Base-by-base conservation (phyloP, 2,329 filamentous ascomycete species). In the Cercospora sojina region DNA sequence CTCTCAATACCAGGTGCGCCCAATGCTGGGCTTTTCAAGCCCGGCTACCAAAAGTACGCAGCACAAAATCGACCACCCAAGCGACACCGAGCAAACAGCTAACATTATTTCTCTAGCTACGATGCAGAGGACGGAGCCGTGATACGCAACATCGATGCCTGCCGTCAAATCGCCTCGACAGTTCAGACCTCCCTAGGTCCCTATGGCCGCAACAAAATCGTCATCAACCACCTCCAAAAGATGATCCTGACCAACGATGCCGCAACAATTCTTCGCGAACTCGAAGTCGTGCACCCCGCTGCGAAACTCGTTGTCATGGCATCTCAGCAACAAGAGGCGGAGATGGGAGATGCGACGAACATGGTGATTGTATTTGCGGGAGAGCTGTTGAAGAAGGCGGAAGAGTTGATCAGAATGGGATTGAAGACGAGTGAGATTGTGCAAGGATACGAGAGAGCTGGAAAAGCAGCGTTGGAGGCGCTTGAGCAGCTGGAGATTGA, bases 201-300 rank as follows among this genome's bases (percentile, higher is more conserved):
- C 67, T 97, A 97, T 82, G 95, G 95, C 77, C 91, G 95, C 81
- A 99, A 99, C 86, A 99, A 99, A 85, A 93, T 99, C 78, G 92
- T 99, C 83, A 98, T 99, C 86, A 99, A 99, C 85, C 96, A 99
- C 83, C 86, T 99, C 70, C 92, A 97, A 81, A 99, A 99, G 86
- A 97, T 99, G 95, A 96, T 97, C 75, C 86, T 99, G 71, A 99
- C 96, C 74, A 98, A 93, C 68, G 95, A 99, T 78, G 95, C 95
- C 71, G 95, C 95, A 72, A 98, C 95, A 51, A 99, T 99, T 78
- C 87, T 99, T 74, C 90, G 93, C 77, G 96, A 99, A 83, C 88
- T 99, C 80, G 95, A 99, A 77, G 95, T 99, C 70, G 93, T 99
- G 64, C 95, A 99, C 83, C 95, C 96, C 69, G 95, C 95, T 65